A percentile compares a stretch with the other conserved stretches of the same genome.
phyloP scores from a whole-genome alignment of 2,329 filamentous ascomycete genomes.

The Emericellopsis cladophorae region DNA sequence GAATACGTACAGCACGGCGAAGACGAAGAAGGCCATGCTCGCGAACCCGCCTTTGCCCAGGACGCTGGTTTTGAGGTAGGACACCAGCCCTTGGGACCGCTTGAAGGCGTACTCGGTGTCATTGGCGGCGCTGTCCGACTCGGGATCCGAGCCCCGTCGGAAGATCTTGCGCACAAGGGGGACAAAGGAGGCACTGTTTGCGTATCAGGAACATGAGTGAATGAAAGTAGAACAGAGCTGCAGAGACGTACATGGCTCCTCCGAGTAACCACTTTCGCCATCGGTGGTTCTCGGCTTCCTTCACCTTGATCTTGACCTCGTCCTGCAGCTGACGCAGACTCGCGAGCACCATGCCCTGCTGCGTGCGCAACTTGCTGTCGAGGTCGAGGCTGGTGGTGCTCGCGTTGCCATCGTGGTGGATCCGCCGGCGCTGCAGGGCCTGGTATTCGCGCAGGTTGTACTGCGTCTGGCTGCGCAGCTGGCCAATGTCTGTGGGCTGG shows the following conservation, averaged over 20 bases:
- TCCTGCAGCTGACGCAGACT: conserved; percentile 30
- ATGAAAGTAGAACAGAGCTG: neutral
- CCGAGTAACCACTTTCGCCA: conserved; percentile 42
- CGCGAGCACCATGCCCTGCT: conserved; percentile 26
- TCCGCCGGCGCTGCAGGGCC: conserved; percentile 16
- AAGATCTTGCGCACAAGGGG: conserved; percentile 39
- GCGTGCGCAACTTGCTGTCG: conserved; percentile 27
- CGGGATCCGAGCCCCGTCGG: conserved; percentile 26
- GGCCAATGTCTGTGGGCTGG: neutral
- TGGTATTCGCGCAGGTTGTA: conserved; percentile 22
- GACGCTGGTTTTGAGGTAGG: conserved; percentile 32
- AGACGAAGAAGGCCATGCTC: conserved; percentile 38
- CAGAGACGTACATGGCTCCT: conserved; percentile 31
- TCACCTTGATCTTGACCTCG: conserved; percentile 28
- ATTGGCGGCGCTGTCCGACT: conserved; percentile 25
- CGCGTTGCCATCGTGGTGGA: conserved; percentile 6
- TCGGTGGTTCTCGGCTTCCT: conserved; percentile 31
- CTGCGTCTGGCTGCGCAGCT: conserved; percentile 19
- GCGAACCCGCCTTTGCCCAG: conserved; percentile 31
- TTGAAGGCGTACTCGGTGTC: conserved; percentile 46
- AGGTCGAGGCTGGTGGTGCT: conserved; percentile 20
- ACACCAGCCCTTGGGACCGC: conserved; percentile 34
- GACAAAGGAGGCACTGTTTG: conserved; percentile 33
- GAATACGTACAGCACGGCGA: conserved; percentile 45
- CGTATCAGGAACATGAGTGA: conserved; percentile 2